Evolutionary conservation across 2,329 filamentous ascomycete species (phyloP).

Genomic region (Aspergillus arachidicola): DNA sequence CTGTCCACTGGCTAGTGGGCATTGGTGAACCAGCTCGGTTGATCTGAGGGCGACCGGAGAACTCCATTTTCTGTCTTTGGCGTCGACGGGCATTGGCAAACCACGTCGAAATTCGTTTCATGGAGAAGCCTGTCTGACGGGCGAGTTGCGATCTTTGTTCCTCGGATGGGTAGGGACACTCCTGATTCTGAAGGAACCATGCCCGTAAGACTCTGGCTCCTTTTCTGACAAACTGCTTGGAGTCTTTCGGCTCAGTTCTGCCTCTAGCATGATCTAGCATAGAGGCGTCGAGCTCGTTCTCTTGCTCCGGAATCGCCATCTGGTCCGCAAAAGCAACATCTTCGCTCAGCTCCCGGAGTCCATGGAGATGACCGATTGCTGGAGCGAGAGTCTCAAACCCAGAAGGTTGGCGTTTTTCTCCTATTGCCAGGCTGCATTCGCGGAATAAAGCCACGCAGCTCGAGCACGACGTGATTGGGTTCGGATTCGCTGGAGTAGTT

Average conservation of each 20-base stretch:
- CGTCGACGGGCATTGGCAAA: slow-evolving; percentile 56
- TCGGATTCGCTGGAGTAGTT: slow-evolving; percentile 52
- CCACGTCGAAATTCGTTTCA: slow-evolving; percentile 53
- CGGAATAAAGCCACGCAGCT: slow-evolving; percentile 56
- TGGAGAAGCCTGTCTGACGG: slow-evolving; percentile 49
- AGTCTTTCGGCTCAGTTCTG: slow-evolving; percentile 23
- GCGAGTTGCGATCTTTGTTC: slow-evolving; percentile 48
- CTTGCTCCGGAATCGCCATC: slow-evolving; percentile 3
- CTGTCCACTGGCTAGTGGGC: slow-evolving; percentile 36
- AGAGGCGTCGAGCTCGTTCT: background rate
- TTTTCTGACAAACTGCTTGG: slow-evolving; percentile 48
- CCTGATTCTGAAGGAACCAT: slow-evolving; percentile 51
- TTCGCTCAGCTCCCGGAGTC: slow-evolving; percentile 46
- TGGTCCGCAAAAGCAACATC: slow-evolving; percentile 16
- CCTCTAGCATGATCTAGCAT: background rate
- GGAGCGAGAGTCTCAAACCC: slow-evolving; percentile 52
- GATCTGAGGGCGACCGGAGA: slow-evolving; percentile 19
- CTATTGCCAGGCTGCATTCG: slow-evolving; percentile 52
- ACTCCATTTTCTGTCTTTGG: slow-evolving; percentile 41
- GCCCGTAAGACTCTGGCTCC: slow-evolving; percentile 48
- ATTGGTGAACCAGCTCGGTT: slow-evolving; percentile 49
- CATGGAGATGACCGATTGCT: slow-evolving; percentile 54
- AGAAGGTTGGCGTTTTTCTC: slow-evolving; percentile 49
- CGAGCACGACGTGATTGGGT: slow-evolving; percentile 52
- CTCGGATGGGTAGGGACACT: slow-evolving; percentile 53